A percentile compares a stretch with the other conserved stretches of the same genome.
phyloP scores from a whole-genome alignment of 768 basidiomycete genomes.

The Steccherinum ochraceum region DNA sequence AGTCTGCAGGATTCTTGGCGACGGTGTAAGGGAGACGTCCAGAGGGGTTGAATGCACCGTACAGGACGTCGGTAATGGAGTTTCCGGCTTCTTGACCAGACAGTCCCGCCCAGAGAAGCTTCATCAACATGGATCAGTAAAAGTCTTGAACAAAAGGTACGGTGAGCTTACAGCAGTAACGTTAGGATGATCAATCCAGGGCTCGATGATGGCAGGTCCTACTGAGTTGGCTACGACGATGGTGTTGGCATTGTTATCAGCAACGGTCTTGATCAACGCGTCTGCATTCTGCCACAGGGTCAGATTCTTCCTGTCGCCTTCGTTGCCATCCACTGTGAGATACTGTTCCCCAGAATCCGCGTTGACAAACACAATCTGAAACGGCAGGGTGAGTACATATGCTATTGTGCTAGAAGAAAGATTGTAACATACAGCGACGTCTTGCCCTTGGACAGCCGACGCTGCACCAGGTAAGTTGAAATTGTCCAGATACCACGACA shows the following conservation, averaged over 20 bases:
- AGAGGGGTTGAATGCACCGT: conserved; percentile 44
- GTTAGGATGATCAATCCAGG: conserved; percentile 47
- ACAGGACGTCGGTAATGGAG: conserved; percentile 43
- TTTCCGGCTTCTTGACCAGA: conserved; percentile 48
- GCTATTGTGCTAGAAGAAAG: neutral
- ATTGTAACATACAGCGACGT: conserved; percentile 9
- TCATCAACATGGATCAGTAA: neutral
- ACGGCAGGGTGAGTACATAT: neutral
- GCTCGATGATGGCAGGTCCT: conserved; percentile 31
- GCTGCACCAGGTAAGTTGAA: conserved; percentile 17
- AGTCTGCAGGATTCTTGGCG: conserved; percentile 38
- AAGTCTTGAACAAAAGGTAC: neutral
- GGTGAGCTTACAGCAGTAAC: conserved; percentile 34
- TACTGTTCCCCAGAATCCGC: conserved; percentile 83
- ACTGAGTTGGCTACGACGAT: conserved; percentile 58
- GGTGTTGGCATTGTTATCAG: conserved; percentile 61
- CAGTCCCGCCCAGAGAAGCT: conserved; percentile 30
- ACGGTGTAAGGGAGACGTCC: conserved; percentile 49
- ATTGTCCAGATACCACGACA: conserved; percentile 21
- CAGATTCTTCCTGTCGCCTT: conserved; percentile 68
- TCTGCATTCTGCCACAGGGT: conserved; percentile 75
- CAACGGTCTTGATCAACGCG: conserved; percentile 61
- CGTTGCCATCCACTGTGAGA: conserved; percentile 74
- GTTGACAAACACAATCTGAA: conserved; percentile 66
- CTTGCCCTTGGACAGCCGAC: conserved; percentile 5